Conservation (phyloP, 2,329 filamentous ascomycete species). For the Aspergillus floridensis region DNA sequence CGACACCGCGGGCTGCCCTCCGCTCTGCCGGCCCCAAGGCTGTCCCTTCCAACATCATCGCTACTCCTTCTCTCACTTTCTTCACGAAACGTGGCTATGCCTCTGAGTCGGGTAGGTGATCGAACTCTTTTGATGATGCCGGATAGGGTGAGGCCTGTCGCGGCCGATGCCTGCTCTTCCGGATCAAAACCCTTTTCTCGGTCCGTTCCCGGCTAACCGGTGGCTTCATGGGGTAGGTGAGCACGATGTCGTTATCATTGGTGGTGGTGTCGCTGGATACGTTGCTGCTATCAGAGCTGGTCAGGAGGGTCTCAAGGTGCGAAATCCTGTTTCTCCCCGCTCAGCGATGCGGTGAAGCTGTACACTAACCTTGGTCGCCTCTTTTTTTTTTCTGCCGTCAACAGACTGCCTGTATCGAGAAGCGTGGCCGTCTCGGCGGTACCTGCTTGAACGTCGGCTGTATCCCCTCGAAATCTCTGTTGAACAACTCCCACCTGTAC, state of each 20-base stretch:
- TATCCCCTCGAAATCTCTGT: constrained; percentile 97
- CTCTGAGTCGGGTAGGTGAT: constrained; percentile 47
- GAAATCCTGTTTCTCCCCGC: constrained; percentile 13
- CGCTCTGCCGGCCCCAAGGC: constrained; percentile 37
- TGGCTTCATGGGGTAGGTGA: constrained; percentile 59
- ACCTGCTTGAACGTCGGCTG: constrained; percentile 99
- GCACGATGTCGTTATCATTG: constrained; percentile 96
- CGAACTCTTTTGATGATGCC: neutral
- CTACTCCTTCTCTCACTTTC: constrained; percentile 44
- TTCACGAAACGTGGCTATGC: constrained; percentile 58
- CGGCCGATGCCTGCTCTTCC: constrained; percentile 18
- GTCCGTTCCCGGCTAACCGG: constrained; percentile 15
- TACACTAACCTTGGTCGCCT: constrained; percentile 13
- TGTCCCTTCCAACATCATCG: constrained; percentile 36
- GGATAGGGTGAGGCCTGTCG: neutral
- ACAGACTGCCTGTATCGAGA: constrained; percentile 95
- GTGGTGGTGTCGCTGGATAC: constrained; percentile 96
- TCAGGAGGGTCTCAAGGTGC: constrained; percentile 92
- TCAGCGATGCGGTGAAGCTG: constrained; percentile 1
- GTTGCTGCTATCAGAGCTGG: constrained; percentile 99
- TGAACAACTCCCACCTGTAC: constrained; percentile 99
- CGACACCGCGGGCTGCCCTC: constrained; percentile 45
- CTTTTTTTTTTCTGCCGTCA: neutral
- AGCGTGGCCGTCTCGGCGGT: constrained; percentile 89
- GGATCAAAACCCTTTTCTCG: constrained; percentile 6